Conservation (phyloP, 495 filamentous ascomycete genomes). For the Cryomyces antarcticus region DNA sequence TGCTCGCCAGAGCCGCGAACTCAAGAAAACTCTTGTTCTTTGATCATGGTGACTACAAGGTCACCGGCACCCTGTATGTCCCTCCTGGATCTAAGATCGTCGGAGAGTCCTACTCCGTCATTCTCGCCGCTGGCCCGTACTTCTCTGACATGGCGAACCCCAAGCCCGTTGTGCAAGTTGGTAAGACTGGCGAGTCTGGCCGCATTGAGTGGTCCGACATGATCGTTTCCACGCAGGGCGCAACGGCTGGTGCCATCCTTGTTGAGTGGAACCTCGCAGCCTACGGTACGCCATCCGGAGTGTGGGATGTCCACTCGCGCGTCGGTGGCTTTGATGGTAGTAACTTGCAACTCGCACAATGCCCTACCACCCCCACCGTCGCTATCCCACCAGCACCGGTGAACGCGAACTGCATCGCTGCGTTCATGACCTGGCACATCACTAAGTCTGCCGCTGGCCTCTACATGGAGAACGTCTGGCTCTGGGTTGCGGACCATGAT, state of each 20-base stretch:
- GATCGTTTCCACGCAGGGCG: constrained; percentile 24
- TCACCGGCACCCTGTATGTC: constrained; percentile 34
- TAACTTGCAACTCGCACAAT: constrained; percentile 27
- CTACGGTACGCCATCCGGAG: constrained; percentile 17
- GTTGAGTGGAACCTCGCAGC: constrained; percentile 19
- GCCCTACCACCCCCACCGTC: constrained; percentile 27
- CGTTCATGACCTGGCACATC: constrained; percentile 48
- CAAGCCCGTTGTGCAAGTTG: constrained; percentile 21
- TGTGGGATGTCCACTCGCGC: constrained; percentile 39
- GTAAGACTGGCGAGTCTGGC: constrained; percentile 16
- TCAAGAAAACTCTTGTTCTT: constrained; percentile 15
- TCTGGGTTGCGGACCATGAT: constrained; percentile 61
- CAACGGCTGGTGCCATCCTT: constrained; percentile 17
- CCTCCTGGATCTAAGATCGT: constrained; percentile 33
- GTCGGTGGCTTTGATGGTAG: constrained; percentile 37
- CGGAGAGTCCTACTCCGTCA: constrained; percentile 31
- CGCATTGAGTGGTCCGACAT: constrained; percentile 18
- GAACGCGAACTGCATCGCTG: constrained; percentile 39
- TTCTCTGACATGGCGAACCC: constrained; percentile 18
- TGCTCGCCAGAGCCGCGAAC: constrained; percentile 7
- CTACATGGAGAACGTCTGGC: constrained; percentile 51
- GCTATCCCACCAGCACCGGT: constrained; percentile 26
- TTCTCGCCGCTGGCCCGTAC: constrained; percentile 19
- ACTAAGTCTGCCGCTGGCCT: constrained; percentile 43
- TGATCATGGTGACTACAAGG: constrained; percentile 27